Evolutionary conservation across 2,329 filamentous ascomycete species (phyloP).

Genomic region (Fusarium mundagurra): DNA sequence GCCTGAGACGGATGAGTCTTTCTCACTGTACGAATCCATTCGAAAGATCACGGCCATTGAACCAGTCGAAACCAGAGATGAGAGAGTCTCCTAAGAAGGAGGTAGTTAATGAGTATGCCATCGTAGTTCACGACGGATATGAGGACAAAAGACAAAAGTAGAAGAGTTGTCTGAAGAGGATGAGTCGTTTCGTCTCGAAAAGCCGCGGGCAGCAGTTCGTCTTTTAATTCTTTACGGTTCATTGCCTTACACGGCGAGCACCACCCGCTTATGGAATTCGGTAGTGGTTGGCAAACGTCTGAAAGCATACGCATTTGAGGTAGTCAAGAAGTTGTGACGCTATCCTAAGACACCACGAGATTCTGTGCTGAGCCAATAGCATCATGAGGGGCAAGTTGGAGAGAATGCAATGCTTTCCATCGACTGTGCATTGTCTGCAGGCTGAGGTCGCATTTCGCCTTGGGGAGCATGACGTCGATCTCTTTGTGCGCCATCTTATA

Average conservation of each 20-base stretch:
- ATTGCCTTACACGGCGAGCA: slow-evolving; percentile 13
- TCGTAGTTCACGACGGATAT: slow-evolving; percentile 26
- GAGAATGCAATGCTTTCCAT: slow-evolving; percentile 37
- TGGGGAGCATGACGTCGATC: background rate
- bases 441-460: background rate
- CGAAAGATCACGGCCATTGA: slow-evolving; percentile 66
- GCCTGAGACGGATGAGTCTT: slow-evolving; percentile 34
- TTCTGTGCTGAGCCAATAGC: slow-evolving; percentile 13
- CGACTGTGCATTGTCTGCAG: slow-evolving; percentile 8
- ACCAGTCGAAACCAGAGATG: slow-evolving; percentile 61
- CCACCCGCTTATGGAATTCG: slow-evolving; percentile 33
- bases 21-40: slow-evolving; percentile 74
- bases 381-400: background rate
- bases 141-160: slow-evolving; percentile 10
- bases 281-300: slow-evolving; percentile 27
- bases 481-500: slow-evolving; percentile 36
- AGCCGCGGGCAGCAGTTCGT: slow-evolving; percentile 12
- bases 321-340: slow-evolving; percentile 15
- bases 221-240: slow-evolving; percentile 35
- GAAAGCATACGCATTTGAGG: slow-evolving; percentile 35
- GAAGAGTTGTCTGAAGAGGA: slow-evolving; percentile 1
- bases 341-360: slow-evolving; percentile 38
- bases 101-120: slow-evolving; percentile 55
- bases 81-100: slow-evolving; percentile 57
- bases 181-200: slow-evolving; percentile 7